Evolutionary conservation across 1,284 basidiomycete species (phyloP), one percentile per base, ranked within the genome.

Genomic region (Cutaneotrichosporon spelunceum): DNA sequence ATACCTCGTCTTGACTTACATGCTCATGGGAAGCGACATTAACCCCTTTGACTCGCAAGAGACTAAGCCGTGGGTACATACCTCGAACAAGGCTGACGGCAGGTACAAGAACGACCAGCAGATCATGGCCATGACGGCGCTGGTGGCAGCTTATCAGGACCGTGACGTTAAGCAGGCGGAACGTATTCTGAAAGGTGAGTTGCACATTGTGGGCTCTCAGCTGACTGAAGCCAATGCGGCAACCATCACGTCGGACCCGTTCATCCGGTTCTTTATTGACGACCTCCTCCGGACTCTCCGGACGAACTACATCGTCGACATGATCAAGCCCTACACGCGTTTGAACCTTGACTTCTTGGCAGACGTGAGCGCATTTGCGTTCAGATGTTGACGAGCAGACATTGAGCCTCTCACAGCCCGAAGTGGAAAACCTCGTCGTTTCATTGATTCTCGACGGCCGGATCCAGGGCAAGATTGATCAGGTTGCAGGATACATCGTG

Each of bases 21-120:
- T 99, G 94, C 83, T 99, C 63, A 98, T 92, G 70, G 95, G 94
- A 50, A 95, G 91, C 73, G 93, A 95, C 72, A 96, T 99, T 80
- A 97, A 99, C 76, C 96, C 96, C 0, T 99, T 99, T 75, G 96
- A 99, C 80, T 95, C 91, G 72, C 95, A 99, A 79, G 96, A 99
- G 81, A 99, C 95, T 8, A 99, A 99, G 75, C 96, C 96, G 84
- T 93, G 67, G 70, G 86, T 55, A 1, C 36, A 10, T 21, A 19
- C 13, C 33, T 21, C 36, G 5, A 44, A 14, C 29, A 8, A 0
- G 16, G 60, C 67, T 70, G 48, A 70, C 53, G 19, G 33, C 71
- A 93, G 90, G 61, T 99, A 99, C 81, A 97, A 97, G 82, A 92
- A 87, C 64, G 91, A 99, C 72, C 87, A 92, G 8, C 88, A 99